phyloP scores from a whole-genome alignment of 768 basidiomycete species.

The Naematelia aurantialba region DNA sequence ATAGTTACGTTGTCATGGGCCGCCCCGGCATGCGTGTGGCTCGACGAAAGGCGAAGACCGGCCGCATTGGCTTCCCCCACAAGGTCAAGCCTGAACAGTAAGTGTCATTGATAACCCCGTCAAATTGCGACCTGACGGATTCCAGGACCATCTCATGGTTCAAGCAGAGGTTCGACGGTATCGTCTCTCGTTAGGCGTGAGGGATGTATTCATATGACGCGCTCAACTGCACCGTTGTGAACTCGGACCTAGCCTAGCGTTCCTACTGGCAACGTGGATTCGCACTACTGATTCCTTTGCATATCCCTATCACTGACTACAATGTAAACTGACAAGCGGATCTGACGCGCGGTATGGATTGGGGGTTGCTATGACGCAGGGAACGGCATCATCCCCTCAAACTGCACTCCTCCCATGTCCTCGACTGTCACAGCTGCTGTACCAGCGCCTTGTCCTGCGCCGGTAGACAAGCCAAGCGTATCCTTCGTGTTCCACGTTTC shows the following conservation, averaged over 20 bases:
- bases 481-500: background rate
- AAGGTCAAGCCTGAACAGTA: slow-evolving; percentile 87
- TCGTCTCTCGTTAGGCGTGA: slow-evolving; percentile 57
- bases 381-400: background rate
- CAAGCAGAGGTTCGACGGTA: slow-evolving; percentile 99
- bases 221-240: too few relatives aligned
- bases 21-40: slow-evolving; percentile 89
- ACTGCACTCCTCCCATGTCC: background rate
- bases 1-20: slow-evolving; percentile 70
- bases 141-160: slow-evolving; percentile 85
- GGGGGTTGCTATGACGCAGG: background rate
- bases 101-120: slow-evolving; percentile 6
- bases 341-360: too few relatives aligned
- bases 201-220: background rate
- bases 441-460: background rate
- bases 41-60: slow-evolving; percentile 81
- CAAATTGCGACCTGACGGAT: slow-evolving; percentile 1
- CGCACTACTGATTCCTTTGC: too few relatives aligned
- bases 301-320: too few relatives aligned
- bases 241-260: too few relatives aligned
- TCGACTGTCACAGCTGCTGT: background rate
- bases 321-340: too few relatives aligned
- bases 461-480: background rate
- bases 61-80: slow-evolving; percentile 81
- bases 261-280: too few relatives aligned